Evolutionary conservation across 345 rosid genomes (phyloP).

Genomic region (Eucalyptus pauciflora): DNA sequence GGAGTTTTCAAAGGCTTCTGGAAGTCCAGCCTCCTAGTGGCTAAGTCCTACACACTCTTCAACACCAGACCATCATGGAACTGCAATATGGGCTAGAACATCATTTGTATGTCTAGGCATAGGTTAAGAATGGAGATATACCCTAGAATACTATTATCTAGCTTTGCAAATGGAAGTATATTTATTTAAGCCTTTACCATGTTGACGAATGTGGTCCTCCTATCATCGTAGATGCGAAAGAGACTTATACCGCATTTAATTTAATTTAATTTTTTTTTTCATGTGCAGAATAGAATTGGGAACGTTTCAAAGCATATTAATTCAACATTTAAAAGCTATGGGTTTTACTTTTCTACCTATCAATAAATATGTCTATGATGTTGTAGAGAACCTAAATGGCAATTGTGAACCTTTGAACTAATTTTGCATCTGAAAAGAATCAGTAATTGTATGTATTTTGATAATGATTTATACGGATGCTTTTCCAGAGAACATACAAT

Average conservation of each 20-base stretch:
- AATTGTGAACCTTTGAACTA: not conserved
- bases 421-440: not conserved
- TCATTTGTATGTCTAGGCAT: not conserved
- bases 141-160: not conserved
- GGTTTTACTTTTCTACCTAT: not conserved
- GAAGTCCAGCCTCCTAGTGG: not conserved
- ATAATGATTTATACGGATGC: not conserved
- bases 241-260: not conserved
- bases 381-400: not conserved
- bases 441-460: not conserved
- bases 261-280: not conserved
- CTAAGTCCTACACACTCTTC: not conserved
- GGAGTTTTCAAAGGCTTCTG: not conserved
- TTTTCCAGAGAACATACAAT: not conserved
- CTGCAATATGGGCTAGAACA: not conserved
- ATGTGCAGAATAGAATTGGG: not conserved
- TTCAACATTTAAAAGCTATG: not conserved
- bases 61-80: not conserved
- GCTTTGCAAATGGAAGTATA: not conserved
- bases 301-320: not conserved
- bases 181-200: not conserved
- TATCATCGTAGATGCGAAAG: not conserved
- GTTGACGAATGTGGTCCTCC: not conserved
- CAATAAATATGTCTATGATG: not conserved
- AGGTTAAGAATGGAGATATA: not conserved